Conservation (phyloP, 805 yeast genomes). For the Priceomyces fermenticarens region DNA sequence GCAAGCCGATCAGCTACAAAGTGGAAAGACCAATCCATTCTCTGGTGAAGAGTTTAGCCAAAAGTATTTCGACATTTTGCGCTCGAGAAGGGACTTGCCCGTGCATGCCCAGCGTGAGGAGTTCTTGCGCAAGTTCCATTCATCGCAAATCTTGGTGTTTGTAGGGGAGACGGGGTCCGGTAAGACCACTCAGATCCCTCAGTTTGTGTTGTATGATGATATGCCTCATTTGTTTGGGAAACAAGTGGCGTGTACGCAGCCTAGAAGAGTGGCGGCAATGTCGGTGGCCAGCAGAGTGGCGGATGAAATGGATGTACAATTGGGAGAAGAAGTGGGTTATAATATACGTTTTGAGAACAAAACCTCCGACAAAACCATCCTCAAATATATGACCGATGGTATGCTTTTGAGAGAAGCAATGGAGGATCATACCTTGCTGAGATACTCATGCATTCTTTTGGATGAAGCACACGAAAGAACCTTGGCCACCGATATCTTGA, state of each 20-base stretch:
- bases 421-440: slow-evolving; percentile 82
- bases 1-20: slow-evolving; percentile 59
- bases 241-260: slow-evolving; percentile 94
- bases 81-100: slow-evolving; percentile 80
- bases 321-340: slow-evolving; percentile 96
- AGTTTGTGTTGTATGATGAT: slow-evolving; percentile 88
- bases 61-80: slow-evolving; percentile 74
- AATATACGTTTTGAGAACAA: slow-evolving; percentile 91
- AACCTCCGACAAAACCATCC: slow-evolving; percentile 72
- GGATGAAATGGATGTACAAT: slow-evolving; percentile 89
- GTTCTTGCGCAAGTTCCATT: slow-evolving; percentile 78
- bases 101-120: slow-evolving; percentile 92
- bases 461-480: slow-evolving; percentile 99
- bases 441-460: slow-evolving; percentile 85
- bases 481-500: slow-evolving; percentile 89
- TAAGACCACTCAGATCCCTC: slow-evolving; percentile 97
- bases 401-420: slow-evolving; percentile 95
- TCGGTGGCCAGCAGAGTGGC: slow-evolving; percentile 97
- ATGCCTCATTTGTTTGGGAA: slow-evolving; percentile 82
- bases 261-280: slow-evolving; percentile 99
- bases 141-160: slow-evolving; percentile 91
- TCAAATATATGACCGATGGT: slow-evolving; percentile 98
- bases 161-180: slow-evolving; percentile 99
- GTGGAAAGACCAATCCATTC: slow-evolving; percentile 69
- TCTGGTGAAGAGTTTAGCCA: slow-evolving; percentile 62